Conservation (phyloP, 768 basidiomycete genomes). For the Termitomyces sp. region DNA sequence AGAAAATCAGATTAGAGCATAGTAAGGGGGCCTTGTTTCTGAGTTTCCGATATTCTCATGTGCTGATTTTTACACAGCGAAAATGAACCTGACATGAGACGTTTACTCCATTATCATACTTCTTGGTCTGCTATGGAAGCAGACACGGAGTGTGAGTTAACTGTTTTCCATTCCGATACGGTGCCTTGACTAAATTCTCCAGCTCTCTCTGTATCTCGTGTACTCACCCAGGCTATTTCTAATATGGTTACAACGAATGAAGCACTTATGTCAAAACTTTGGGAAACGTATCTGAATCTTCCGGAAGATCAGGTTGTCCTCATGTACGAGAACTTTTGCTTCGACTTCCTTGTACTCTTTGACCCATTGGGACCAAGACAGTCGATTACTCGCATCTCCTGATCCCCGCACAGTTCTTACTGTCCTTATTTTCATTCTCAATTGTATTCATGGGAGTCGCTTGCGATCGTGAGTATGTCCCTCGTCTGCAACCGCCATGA, state of each 20-base stretch:
- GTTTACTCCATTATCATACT: constrained; percentile 67
- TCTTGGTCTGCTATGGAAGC: constrained; percentile 66
- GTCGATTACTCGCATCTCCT: constrained; percentile 60
- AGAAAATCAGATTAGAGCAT: constrained; percentile 67
- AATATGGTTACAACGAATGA: constrained; percentile 82
- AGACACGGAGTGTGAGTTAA: constrained; percentile 49
- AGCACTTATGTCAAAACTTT: constrained; percentile 48
- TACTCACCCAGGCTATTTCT: constrained; percentile 75
- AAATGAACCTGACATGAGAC: constrained; percentile 69
- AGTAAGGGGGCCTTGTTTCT: constrained; percentile 45
- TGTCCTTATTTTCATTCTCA: constrained; percentile 67
- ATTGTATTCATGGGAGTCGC: constrained; percentile 59
- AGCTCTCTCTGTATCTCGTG: constrained; percentile 64
- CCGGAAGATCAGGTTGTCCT: constrained; percentile 74
- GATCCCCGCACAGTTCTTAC: constrained; percentile 61
- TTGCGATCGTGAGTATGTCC: constrained; percentile 48
- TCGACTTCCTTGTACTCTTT: constrained; percentile 7
- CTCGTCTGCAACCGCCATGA: constrained; percentile 5
- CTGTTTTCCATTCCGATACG: not conserved
- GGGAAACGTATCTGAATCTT: constrained; percentile 61
- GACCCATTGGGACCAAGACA: constrained; percentile 24
- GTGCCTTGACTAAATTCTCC: not conserved
- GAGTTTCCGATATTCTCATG: not conserved
- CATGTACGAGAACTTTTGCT: constrained; percentile 47
- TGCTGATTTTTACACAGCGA: constrained; percentile 37